Conservation (phyloP, 345 rosid genomes). For the Citropsis articulata region DNA sequence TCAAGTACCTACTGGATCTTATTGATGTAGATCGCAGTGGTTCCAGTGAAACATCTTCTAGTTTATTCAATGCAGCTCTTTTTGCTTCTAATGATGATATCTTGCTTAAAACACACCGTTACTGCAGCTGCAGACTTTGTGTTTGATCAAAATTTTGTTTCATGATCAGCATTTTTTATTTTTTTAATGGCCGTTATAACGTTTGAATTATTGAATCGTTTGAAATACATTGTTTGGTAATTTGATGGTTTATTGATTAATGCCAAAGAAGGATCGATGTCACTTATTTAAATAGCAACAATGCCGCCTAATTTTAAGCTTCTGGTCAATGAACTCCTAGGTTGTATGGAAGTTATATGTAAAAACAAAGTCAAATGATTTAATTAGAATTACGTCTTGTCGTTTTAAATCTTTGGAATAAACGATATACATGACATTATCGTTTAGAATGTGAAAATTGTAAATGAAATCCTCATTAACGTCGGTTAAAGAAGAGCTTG, state of each 20-base stretch:
- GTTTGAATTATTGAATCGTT: constrained; percentile 19
- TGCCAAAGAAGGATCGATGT: constrained; percentile 19
- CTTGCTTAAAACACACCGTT: constrained; percentile 37
- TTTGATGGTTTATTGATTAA: constrained; percentile 38
- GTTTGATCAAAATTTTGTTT: not conserved
- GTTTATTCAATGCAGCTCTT: constrained; percentile 51
- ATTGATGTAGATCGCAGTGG: constrained; percentile 70
- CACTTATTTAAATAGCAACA: constrained; percentile 33
- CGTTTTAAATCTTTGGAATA: constrained; percentile 38
- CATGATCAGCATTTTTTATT: constrained; percentile 14
- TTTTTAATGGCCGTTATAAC: constrained; percentile 21
- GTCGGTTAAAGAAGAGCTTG: constrained; percentile 40
- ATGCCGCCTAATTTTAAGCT: constrained; percentile 64
- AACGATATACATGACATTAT: constrained; percentile 34
- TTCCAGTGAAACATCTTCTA: constrained; percentile 77
- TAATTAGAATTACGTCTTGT: constrained; percentile 31
- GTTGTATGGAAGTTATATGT: constrained; percentile 29
- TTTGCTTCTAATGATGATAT: constrained; percentile 28
- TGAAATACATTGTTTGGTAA: constrained; percentile 49
- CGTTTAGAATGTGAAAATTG: constrained; percentile 24
- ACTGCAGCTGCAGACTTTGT: not conserved
- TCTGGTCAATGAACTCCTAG: constrained; percentile 49
- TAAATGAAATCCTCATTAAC: constrained; percentile 27
- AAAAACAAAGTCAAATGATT: constrained; percentile 51
- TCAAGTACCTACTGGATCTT: constrained; percentile 51